Percentiles rank a stretch among this genome's conserved stretches.
Conservation (phyloP, 805 yeast genomes). For the Candida odintsovae region DNA sequence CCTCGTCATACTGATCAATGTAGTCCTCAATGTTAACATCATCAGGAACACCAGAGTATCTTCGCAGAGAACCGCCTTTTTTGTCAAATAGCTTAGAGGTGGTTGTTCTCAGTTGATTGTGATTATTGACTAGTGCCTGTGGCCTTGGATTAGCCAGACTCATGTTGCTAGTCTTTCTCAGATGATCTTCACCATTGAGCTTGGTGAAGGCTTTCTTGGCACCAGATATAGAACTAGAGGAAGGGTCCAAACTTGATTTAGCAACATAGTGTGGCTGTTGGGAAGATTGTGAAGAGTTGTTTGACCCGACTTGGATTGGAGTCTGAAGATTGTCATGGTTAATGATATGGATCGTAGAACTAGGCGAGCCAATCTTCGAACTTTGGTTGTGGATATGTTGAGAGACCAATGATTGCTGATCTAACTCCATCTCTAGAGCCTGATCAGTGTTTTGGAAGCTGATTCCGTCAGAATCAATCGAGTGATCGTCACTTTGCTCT, state of each 20-base stretch:
- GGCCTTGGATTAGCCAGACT: constrained; percentile 5
- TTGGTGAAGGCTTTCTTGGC: constrained; percentile 15
- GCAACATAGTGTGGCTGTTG: not conserved
- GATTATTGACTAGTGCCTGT: not conserved
- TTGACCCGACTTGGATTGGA: not conserved
- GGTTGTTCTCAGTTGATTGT: constrained; percentile 49
- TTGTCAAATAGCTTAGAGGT: constrained; percentile 70
- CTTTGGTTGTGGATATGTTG: not conserved
- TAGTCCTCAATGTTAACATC: constrained; percentile 42
- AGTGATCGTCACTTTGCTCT: constrained; percentile 1
- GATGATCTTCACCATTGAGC: constrained; percentile 12
- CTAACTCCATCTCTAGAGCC: not conserved
- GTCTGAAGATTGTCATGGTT: not conserved
- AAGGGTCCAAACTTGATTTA: constrained; percentile 1
- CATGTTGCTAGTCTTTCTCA: constrained; percentile 14
- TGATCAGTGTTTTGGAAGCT: not conserved
- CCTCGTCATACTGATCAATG: constrained; percentile 38
- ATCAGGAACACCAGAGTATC: constrained; percentile 68
- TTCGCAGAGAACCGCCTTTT: constrained; percentile 64
- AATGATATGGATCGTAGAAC: not conserved
- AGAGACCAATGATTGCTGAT: not conserved
- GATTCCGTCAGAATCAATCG: not conserved
- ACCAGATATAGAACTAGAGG: not conserved
- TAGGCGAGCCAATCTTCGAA: not conserved
- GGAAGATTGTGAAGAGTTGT: not conserved